phyloP scores from a whole-genome alignment of 768 basidiomycete species.

The Cystobasidium tubakii region DNA sequence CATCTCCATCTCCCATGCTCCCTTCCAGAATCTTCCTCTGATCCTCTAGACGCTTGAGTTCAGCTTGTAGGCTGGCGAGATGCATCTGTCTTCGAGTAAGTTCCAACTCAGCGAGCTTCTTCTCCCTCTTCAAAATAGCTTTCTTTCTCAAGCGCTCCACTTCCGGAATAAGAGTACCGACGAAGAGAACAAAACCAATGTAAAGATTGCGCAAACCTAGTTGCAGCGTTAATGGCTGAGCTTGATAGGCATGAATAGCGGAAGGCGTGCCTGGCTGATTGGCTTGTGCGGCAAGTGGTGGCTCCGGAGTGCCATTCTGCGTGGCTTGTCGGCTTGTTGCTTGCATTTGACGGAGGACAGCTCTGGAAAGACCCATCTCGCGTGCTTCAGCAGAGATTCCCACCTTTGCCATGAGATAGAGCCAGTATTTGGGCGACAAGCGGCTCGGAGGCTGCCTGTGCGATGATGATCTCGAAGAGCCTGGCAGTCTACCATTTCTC shows the following conservation, averaged over 20 bases:
- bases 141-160: conserved; percentile 43
- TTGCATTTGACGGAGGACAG: background rate
- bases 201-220: conserved; percentile 10
- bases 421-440: conserved; percentile 44
- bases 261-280: background rate
- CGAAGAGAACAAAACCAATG: conserved; percentile 41
- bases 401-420: conserved; percentile 42
- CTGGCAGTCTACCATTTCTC: background rate
- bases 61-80: background rate
- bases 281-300: background rate
- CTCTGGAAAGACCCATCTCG: conserved; percentile 42
- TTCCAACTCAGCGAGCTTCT: conserved; percentile 24
- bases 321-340: background rate
- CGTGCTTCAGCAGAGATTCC: conserved; percentile 44
- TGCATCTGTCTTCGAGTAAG: background rate
- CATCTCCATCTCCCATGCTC: background rate
- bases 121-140: conserved; percentile 45
- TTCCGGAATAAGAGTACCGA: conserved; percentile 45
- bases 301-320: background rate
- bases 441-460: conserved; percentile 33
- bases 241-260: background rate
- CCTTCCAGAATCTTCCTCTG: background rate
- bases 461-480: background rate
- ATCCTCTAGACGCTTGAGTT: conserved; percentile 3
- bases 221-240: background rate